Conservation (phyloP, 106 monocot genomes). For the Alisma plantagoaquatica region DNA sequence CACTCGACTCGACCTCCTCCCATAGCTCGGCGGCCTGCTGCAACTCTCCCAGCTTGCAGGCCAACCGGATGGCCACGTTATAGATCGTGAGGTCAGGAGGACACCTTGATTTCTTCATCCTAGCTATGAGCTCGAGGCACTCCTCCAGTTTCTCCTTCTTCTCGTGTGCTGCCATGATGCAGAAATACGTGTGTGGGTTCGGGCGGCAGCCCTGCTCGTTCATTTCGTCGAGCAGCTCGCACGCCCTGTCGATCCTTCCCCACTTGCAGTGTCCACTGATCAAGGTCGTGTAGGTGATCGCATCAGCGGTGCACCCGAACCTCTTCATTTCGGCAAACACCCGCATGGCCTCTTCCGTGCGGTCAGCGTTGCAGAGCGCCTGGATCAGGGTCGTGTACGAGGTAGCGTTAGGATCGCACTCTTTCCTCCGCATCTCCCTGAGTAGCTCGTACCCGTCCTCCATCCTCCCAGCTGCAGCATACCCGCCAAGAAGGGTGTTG, state of each 20-base stretch:
- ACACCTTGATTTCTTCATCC: constrained; percentile 38
- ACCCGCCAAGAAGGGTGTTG: constrained; percentile 61
- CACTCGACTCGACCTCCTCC: constrained; percentile 61
- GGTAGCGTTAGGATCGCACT: constrained; percentile 48
- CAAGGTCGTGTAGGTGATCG: constrained; percentile 55
- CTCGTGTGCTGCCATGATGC: constrained; percentile 50
- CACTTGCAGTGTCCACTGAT: constrained; percentile 70
- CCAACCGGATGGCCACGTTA: constrained; percentile 53
- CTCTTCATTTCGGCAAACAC: constrained; percentile 79
- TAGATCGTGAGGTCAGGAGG: constrained; percentile 47
- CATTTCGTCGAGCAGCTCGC: constrained; percentile 57
- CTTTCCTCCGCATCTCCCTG: constrained; percentile 72
- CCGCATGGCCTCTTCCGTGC: constrained; percentile 67
- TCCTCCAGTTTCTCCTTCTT: constrained; percentile 75
- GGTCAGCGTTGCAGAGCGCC: constrained; percentile 40
- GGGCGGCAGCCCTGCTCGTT: constrained; percentile 35
- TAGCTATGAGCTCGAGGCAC: constrained; percentile 57
- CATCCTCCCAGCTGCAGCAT: constrained; percentile 59
- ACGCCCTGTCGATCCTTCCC: constrained; percentile 40
- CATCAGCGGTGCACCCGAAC: constrained; percentile 37
- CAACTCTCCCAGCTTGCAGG: constrained; percentile 75
- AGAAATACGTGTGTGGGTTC: constrained; percentile 36
- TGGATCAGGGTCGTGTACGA: constrained; percentile 81
- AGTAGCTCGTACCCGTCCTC: constrained; percentile 66
- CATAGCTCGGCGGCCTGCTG: constrained; percentile 35